phyloP scores from a whole-genome alignment of 768 basidiomycete genomes.

The Termitomyces sp. region DNA sequence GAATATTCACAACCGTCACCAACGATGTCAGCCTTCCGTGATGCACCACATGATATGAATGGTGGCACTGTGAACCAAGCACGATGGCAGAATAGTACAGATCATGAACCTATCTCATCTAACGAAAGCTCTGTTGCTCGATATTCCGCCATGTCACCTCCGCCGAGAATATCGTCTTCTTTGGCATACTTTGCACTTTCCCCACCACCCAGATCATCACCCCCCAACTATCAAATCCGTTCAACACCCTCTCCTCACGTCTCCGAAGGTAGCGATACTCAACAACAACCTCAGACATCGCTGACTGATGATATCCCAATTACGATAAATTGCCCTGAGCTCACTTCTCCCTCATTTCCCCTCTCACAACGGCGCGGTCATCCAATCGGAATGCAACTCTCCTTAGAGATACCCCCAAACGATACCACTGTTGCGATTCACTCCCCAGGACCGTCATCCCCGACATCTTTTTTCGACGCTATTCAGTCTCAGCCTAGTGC shows the following conservation, averaged over 20 bases:
- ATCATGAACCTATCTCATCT: slow-evolving; percentile 15
- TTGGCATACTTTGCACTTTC: slow-evolving; percentile 48
- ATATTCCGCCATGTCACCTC: slow-evolving; percentile 43
- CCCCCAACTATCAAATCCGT: slow-evolving; percentile 21
- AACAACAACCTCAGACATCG: slow-evolving; percentile 8
- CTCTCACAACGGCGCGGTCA: slow-evolving; percentile 25
- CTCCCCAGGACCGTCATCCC: slow-evolving; percentile 59
- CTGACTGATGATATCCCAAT: slow-evolving; percentile 23
- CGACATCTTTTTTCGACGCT: slow-evolving; percentile 70
- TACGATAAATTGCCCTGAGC: slow-evolving; percentile 35
- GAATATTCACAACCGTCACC: slow-evolving; percentile 70
- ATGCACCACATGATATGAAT: slow-evolving; percentile 35
- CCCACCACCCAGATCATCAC: slow-evolving; percentile 45
- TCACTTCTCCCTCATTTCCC: slow-evolving; percentile 37
- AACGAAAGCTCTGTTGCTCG: slow-evolving; percentile 26
- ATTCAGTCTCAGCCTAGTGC: slow-evolving; percentile 66
- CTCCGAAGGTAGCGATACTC: slow-evolving; percentile 15
- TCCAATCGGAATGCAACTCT: slow-evolving; percentile 20
- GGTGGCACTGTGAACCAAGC: slow-evolving; percentile 19
- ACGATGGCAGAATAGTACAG: slow-evolving; percentile 20
- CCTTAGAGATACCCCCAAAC: slow-evolving; percentile 41
- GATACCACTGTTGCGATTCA: slow-evolving; percentile 40
- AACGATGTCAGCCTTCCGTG: slow-evolving; percentile 76
- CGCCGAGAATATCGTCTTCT: slow-evolving; percentile 63
- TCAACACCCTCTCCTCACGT: slow-evolving; percentile 16